Percentiles rank a stretch among this genome's conserved stretches.
These are phyloP conservation scores for Xylariaceae sp. DNA, from an alignment of 2,329 filamentous ascomycete genomes.

Conservation along the genomic window DNA sequence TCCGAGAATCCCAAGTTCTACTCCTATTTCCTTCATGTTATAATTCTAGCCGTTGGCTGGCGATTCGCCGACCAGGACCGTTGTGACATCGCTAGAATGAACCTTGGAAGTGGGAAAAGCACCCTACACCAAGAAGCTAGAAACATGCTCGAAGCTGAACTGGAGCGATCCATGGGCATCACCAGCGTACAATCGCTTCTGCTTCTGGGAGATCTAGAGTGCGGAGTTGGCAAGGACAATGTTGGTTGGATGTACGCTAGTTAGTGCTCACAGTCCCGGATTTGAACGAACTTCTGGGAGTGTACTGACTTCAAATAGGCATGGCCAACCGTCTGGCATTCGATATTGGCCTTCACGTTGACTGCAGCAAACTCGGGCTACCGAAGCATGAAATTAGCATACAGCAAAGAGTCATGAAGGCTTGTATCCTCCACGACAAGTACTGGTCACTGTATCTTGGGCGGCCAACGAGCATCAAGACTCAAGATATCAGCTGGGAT, in stretches of 20 bases:
- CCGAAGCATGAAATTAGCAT: slow-evolving; percentile 12
- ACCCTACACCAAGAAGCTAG: slow-evolving; percentile 19
- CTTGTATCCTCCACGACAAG: slow-evolving; percentile 19
- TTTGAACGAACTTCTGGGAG: not conserved
- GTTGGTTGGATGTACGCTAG: slow-evolving; percentile 20
- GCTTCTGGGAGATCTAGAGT: slow-evolving; percentile 20
- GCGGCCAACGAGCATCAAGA: slow-evolving; percentile 15
- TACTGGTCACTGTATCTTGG: slow-evolving; percentile 19
- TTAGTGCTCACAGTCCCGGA: slow-evolving; percentile 2
- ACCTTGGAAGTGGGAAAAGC: slow-evolving; percentile 16
- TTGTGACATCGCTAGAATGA: slow-evolving; percentile 16
- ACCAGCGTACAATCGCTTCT: slow-evolving; percentile 17
- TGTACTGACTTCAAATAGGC: slow-evolving; percentile 10
- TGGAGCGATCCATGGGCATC: slow-evolving; percentile 16
- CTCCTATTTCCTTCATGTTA: slow-evolving; percentile 17
- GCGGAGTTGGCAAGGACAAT: slow-evolving; percentile 17
- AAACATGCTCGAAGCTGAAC: slow-evolving; percentile 17
- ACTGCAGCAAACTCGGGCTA: slow-evolving; percentile 10
- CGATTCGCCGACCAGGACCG: slow-evolving; percentile 19
- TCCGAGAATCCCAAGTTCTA: slow-evolving; percentile 18
- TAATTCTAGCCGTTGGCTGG: slow-evolving; percentile 19
- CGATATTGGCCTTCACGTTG: slow-evolving; percentile 15
- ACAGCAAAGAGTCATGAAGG: slow-evolving; percentile 17
- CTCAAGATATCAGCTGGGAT: slow-evolving; percentile 7
- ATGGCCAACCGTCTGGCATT: slow-evolving; percentile 20